A percentile compares a stretch with the other conserved stretches of the same genome.
These are phyloP conservation scores for Limnanthes douglasii DNA, from an alignment of 345 rosid genomes.

Conservation along the genomic window DNA sequence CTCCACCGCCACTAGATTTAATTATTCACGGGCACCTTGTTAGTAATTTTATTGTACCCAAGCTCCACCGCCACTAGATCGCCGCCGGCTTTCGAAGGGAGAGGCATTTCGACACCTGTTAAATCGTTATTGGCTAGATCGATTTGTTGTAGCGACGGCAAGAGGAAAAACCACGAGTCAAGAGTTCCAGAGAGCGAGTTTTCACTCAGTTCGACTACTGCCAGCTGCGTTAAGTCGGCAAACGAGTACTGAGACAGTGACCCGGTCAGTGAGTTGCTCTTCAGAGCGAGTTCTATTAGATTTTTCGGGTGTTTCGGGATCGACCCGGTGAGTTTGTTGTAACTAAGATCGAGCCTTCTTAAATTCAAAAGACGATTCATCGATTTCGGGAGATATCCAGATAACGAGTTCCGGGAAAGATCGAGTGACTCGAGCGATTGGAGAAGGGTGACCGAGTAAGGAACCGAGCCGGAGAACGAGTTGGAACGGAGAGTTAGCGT, in stretches of 20 bases:
- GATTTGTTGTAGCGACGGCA: slow-evolving; percentile 61
- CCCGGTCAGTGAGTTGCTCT: slow-evolving; percentile 58
- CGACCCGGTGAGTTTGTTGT: slow-evolving; percentile 52
- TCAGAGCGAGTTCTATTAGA: slow-evolving; percentile 48
- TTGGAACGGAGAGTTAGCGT: slow-evolving; percentile 49
- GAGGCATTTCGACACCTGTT: slow-evolving; percentile 32
- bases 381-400: slow-evolving; percentile 41
- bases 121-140: slow-evolving; percentile 64
- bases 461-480: slow-evolving; percentile 50
- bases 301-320: slow-evolving; percentile 46
- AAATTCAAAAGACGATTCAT: slow-evolving; percentile 21
- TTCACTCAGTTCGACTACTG: slow-evolving; percentile 66
- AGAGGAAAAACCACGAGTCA: slow-evolving; percentile 56
- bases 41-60: slow-evolving; percentile 56
- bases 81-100: slow-evolving; percentile 18
- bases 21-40: slow-evolving; percentile 29
- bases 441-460: slow-evolving; percentile 27
- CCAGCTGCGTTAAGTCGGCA: slow-evolving; percentile 41
- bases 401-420: slow-evolving; percentile 45
- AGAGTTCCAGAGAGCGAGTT: slow-evolving; percentile 62
- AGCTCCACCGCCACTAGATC: slow-evolving; percentile 68
- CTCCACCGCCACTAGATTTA: no score
- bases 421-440: slow-evolving; percentile 37
- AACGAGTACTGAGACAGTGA: slow-evolving; percentile 29
- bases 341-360: slow-evolving; percentile 56